Base-by-base conservation (phyloP, 208 protist species). In the Crithidia thermophila region DNA sequence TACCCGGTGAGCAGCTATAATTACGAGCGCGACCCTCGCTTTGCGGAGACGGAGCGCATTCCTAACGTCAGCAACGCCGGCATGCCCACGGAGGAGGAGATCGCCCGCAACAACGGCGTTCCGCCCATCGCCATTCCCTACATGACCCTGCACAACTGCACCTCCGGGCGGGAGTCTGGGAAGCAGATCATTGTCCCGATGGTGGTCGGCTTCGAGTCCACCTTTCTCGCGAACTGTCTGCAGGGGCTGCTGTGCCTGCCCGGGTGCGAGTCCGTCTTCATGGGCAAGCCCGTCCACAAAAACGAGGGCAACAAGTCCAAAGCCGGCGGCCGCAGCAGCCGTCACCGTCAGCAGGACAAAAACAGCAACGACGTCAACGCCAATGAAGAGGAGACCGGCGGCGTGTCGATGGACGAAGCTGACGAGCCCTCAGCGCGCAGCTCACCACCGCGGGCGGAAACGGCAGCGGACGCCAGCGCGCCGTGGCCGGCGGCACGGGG, bases 111-210 rank as follows among this genome's bases (percentile, higher is more conserved):
- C 52, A 51, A 45, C 42, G 52, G 39, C 4, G 55, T 57, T 0
- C 53, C 67, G 18, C 37, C 58, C 7, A 69, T 71, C 33, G 79
- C 71, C 8, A 71, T 85, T 16, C 79, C 79, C 21, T 85, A 81
- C 72, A 81, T 85, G 10, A 45, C 65, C 36, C 59, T 85, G n/a
- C 53, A 63, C 28, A 85, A 76, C 40, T 55, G 53, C 4, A 67
- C 28, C 30, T 37, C 46, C 16, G 57, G 37, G 16, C 53, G 42
- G 27, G 64, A 58, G 28, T 25, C 42, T 1, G 56, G 72, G 7
- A 85, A 78, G 62, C 75, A 70, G 30, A 53, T 90, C 47, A 87
- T 90, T 14, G 46, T 87, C n/a, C 84, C 84, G 14, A 71, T 85
- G 55, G 64, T 71, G 40, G 74, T 69, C 3, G 81, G 75, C 27